Evolutionary conservation across 2,329 filamentous ascomycete species (phyloP), one percentile per base, ranked within the genome.

Genomic region (Hirsutella minnesotensis): DNA sequence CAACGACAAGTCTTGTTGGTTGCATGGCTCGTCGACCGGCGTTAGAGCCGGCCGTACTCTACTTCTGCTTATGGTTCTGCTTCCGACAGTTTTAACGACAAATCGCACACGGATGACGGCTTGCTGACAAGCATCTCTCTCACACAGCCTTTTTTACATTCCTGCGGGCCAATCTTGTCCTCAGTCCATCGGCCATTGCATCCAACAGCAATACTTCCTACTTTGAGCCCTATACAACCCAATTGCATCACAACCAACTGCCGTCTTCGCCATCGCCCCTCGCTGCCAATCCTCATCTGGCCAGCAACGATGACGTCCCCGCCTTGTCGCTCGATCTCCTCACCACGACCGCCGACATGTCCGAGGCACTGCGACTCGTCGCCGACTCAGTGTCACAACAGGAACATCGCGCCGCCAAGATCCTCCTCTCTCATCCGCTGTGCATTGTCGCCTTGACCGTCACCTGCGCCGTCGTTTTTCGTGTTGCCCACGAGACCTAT

Each of bases 321-420:
- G 72, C 79, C 9, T 73, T 88, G 36, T 74, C 72, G 40, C 77
- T 84, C 41, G 75, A 77, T 51, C 59, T 73, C 19, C 64, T 80
- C 36, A 67, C 68, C 38, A 55, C 56, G 40, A 65, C 75, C 40
- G 57, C 69, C 41, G 82, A 88, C 58, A 79, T 81, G 56, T 64
- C 79, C 48, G 72, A 78, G 44, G 81, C 81, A 16, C 69, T 94
- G 41, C 75, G 75, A 48, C 75, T 94, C 18, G 72, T 94, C 33
- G 82, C 86, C 47, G 86, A 90, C 62, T 86, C 81, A 45, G 76
- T 94, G 40, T 84, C 86, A 30, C 83, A 94, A 63, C 87, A 92
- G 68, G 79, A 83, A 47, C 81, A 86, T 57, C 64, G 73, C 9
- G 78, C 84, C 18, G 75, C 79, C 35, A 65, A 67, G 43, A 66